These are phyloP conservation scores for Hypoxylon sp. DNA, from an alignment of 2,329 filamentous ascomycete genomes.

Conservation along the genomic window DNA sequence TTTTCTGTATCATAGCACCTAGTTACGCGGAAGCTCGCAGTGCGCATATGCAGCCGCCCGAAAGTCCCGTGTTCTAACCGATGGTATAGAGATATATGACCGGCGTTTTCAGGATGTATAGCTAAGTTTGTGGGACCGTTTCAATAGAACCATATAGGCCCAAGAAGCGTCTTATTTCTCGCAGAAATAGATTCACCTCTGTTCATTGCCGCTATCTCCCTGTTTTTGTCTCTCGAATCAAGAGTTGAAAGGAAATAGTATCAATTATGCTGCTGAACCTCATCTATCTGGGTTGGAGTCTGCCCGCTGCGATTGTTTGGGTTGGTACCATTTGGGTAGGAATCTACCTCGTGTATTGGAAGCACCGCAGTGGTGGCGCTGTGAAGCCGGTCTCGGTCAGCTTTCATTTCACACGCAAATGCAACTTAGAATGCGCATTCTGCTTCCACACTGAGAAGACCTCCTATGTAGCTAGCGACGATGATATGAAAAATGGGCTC, in stretches of 20 bases:
- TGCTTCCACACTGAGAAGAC: constrained; percentile 70
- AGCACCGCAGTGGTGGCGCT: not conserved
- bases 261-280: constrained; percentile 6
- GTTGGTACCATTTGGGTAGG: not conserved
- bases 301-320: not conserved
- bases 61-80: not conserved
- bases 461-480: constrained; percentile 59
- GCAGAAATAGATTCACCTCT: not conserved
- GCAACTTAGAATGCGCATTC: constrained; percentile 66
- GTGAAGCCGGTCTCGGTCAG: constrained; percentile 60
- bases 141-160: not conserved
- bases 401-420: constrained; percentile 63
- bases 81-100: not conserved
- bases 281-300: not conserved
- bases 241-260: constrained; percentile 1
- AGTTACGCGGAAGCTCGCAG: not conserved
- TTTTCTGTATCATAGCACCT: not conserved
- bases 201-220: not conserved
- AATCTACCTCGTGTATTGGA: constrained; percentile 12
- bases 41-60: not conserved
- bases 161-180: not conserved
- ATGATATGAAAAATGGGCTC: constrained; percentile 62
- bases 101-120: not conserved
- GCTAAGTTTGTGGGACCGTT: not conserved
- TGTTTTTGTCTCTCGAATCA: not conserved